These are phyloP conservation scores for Phytophthora vignae DNA, from an alignment of 352 stramenopile species.

Conservation along the genomic window DNA sequence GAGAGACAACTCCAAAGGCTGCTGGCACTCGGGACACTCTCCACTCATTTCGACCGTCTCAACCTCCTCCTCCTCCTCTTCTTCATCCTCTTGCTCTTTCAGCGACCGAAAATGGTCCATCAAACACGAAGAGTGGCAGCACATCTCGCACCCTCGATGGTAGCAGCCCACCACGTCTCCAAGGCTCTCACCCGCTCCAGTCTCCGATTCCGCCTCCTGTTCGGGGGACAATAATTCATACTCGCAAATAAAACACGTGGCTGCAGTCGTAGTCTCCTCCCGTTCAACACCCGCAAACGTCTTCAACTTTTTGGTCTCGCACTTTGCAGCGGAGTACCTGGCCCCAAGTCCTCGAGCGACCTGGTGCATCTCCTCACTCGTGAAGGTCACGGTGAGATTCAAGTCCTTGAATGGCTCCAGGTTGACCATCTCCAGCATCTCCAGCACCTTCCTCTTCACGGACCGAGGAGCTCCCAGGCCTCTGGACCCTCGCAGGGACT, in stretches of 20 bases:
- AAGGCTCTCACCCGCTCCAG: not conserved
- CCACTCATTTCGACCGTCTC: slow-evolving; percentile 26
- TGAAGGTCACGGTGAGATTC: slow-evolving; percentile 65
- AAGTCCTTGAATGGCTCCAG: slow-evolving; percentile 59
- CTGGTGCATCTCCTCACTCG: slow-evolving; percentile 46
- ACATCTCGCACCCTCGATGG: slow-evolving; percentile 47
- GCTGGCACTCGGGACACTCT: slow-evolving; percentile 54
- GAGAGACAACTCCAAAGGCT: slow-evolving; percentile 51
- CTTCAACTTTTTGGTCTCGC: slow-evolving; percentile 44
- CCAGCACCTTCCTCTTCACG: slow-evolving; percentile 74
- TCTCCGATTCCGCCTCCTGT: slow-evolving; percentile 3
- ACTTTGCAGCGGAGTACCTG: slow-evolving; percentile 45
- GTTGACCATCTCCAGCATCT: slow-evolving; percentile 74
- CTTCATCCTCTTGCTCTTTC: slow-evolving; percentile 19
- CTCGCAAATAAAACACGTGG: slow-evolving; percentile 60
- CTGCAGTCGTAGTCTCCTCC: not conserved
- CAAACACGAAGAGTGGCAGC: slow-evolving; percentile 57
- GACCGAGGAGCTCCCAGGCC: slow-evolving; percentile 60
- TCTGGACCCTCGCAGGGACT: slow-evolving; percentile 39
- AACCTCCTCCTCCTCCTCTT: not conserved
- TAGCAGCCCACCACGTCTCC: slow-evolving; percentile 47
- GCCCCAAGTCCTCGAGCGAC: slow-evolving; percentile 40
- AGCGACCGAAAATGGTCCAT: slow-evolving; percentile 61
- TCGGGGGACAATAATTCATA: slow-evolving; percentile 16
- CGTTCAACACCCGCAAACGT: slow-evolving; percentile 14